Percentiles rank a stretch among this genome's conserved stretches.
Evolutionary conservation across 768 basidiomycete species (phyloP).

Genomic region (Leccinum imitatum): DNA sequence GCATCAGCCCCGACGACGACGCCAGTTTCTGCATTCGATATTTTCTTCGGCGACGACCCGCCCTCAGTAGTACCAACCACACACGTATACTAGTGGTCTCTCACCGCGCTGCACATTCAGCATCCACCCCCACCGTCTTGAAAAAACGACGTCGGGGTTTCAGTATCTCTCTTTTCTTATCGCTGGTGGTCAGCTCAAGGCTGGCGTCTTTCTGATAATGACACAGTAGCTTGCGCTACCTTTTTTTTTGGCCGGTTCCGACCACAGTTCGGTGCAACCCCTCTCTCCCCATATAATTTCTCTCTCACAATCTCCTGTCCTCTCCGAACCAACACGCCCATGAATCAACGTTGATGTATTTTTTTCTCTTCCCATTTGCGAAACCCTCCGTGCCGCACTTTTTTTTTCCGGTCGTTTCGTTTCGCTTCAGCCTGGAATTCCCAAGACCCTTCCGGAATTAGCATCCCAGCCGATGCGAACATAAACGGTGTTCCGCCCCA

Average conservation of each 20-base stretch:
- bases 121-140: conserved; percentile 24
- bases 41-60: conserved; percentile 39
- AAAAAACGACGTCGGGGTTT: conserved; percentile 26
- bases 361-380: conserved; percentile 36
- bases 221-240: conserved; percentile 11
- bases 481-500: conserved; percentile 46
- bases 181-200: conserved; percentile 36
- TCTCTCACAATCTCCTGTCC: conserved; percentile 9
- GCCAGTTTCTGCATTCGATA: conserved; percentile 48
- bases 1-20: conserved; percentile 69
- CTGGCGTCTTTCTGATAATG: conserved; percentile 26
- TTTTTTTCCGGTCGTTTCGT: conserved; percentile 14
- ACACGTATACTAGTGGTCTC: conserved; percentile 29
- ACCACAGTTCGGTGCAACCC: conserved; percentile 15
- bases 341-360: conserved; percentile 44
- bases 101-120: conserved; percentile 27
- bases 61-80: conserved; percentile 32
- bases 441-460: conserved; percentile 74
- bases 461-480: conserved; percentile 60
- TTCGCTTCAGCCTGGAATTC: conserved; percentile 72
- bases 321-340: conserved; percentile 30
- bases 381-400: conserved; percentile 7
- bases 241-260: conserved; percentile 13
- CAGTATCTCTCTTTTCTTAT: conserved; percentile 16
- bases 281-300: conserved; percentile 27